A percentile compares a stretch with the other conserved stretches of the same genome.
Conservation (phyloP, 78 protist species). For the Monocercomonoides exilis region DNA sequence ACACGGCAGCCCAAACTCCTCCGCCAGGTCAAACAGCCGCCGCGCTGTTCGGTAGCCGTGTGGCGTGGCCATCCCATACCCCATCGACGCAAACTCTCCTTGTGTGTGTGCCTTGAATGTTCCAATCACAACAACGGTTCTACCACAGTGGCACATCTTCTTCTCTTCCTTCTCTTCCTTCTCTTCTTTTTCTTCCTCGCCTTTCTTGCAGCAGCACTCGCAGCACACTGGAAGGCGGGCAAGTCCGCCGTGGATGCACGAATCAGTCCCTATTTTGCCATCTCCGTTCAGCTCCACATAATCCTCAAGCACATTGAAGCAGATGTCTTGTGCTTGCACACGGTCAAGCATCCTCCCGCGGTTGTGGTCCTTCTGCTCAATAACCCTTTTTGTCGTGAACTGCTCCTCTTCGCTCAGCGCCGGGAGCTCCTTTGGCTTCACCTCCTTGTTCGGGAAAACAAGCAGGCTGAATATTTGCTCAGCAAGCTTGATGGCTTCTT, state of each 20-base stretch:
- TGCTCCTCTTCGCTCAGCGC: too few species aligned
- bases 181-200: too few species aligned
- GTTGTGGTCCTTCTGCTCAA: background rate
- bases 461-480: too few species aligned
- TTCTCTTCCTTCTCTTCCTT: too few species aligned
- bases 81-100: background rate
- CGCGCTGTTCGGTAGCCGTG: constrained; percentile 22
- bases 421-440: too few species aligned
- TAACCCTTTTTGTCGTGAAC: background rate
- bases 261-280: constrained; percentile 14
- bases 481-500: too few species aligned
- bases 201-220: too few species aligned
- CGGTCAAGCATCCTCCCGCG: background rate
- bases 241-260: constrained; percentile 35
- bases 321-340: constrained; percentile 16
- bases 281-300: constrained; percentile 28
- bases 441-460: too few species aligned
- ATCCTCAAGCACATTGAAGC: background rate
- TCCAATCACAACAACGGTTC: constrained; percentile 14
- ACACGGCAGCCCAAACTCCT: constrained; percentile 21
- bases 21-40: constrained; percentile 33
- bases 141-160: too few species aligned
- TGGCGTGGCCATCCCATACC: constrained; percentile 32
- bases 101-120: constrained; percentile 28
- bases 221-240: constrained; percentile 12